Evolutionary conservation across 2,329 filamentous ascomycete species (phyloP).

Genomic region (Botrytis deweyae): DNA sequence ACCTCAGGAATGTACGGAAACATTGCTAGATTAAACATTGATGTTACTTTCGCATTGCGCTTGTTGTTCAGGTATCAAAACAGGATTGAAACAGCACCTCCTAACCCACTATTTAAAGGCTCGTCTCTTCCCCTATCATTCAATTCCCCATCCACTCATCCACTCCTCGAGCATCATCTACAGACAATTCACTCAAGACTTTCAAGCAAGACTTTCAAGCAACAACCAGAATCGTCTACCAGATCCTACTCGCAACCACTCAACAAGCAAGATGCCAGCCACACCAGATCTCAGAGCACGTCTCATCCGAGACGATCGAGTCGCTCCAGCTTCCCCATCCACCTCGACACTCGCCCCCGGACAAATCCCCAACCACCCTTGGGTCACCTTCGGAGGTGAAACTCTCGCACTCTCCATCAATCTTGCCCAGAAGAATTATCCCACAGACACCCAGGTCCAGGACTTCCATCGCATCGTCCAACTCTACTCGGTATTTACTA

Average conservation of each 20-base stretch:
- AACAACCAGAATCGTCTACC: constrained; percentile 4
- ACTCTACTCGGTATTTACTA: neutral
- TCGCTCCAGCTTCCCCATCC: neutral
- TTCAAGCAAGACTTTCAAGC: neutral
- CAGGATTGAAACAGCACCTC: neutral
- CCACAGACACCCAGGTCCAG: neutral
- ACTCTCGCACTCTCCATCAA: neutral
- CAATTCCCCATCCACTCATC: neutral
- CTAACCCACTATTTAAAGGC: neutral
- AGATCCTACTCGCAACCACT: neutral
- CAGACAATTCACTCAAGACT: neutral
- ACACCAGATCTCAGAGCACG: neutral
- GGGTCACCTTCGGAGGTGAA: neutral
- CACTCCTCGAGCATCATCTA: neutral
- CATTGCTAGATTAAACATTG: neutral
- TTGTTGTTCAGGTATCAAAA: neutral
- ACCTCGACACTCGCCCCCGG: neutral
- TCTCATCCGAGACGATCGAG: neutral
- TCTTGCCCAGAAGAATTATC: neutral
- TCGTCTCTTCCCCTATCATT: neutral
- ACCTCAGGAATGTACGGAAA: neutral
- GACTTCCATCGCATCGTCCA: neutral
- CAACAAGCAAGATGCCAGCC: neutral
- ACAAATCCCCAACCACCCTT: neutral
- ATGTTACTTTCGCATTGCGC: neutral